Evolutionary conservation across 2,329 filamentous ascomycete species (phyloP).

Genomic region (Colletotrichum spaethianum): DNA sequence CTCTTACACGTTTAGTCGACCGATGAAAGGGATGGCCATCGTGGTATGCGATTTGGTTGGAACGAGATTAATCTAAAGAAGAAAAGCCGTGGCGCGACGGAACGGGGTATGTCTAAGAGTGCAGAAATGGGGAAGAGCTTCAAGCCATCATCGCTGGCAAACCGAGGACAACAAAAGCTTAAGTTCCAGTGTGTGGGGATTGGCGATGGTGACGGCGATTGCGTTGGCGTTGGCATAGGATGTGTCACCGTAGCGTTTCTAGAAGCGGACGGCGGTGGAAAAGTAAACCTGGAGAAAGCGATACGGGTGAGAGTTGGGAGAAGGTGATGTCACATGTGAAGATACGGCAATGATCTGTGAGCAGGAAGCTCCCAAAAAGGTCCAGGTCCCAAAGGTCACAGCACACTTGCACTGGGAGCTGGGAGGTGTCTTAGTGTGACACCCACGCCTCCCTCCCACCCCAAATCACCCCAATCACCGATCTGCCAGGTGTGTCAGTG

Average conservation of each 20-base stretch:
- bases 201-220: not conserved
- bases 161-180: conserved; percentile 29
- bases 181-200: conserved; percentile 10
- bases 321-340: conserved; percentile 42
- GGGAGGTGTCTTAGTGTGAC: not conserved
- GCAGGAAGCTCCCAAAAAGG: conserved; percentile 28
- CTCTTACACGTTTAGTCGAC: conserved; percentile 66
- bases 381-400: conserved; percentile 30
- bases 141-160: conserved; percentile 30
- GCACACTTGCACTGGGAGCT: conserved; percentile 1
- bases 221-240: conserved; percentile 8
- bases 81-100: conserved; percentile 24
- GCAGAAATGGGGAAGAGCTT: conserved; percentile 19
- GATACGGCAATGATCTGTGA: conserved; percentile 27
- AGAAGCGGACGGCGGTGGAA: conserved; percentile 28
- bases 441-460: not conserved
- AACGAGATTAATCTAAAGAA: conserved; percentile 20
- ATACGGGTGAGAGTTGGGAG: not conserved
- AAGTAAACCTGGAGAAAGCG: conserved; percentile 12
- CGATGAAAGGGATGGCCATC: conserved; percentile 69
- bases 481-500: conserved; percentile 23
- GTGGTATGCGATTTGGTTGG: conserved; percentile 45
- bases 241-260: conserved; percentile 35
- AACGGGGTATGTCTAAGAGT: conserved; percentile 35
- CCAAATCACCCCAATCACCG: conserved; percentile 12